phyloP scores from a whole-genome alignment of 305 asterid genomes.

The Fraxinus platypoda region DNA sequence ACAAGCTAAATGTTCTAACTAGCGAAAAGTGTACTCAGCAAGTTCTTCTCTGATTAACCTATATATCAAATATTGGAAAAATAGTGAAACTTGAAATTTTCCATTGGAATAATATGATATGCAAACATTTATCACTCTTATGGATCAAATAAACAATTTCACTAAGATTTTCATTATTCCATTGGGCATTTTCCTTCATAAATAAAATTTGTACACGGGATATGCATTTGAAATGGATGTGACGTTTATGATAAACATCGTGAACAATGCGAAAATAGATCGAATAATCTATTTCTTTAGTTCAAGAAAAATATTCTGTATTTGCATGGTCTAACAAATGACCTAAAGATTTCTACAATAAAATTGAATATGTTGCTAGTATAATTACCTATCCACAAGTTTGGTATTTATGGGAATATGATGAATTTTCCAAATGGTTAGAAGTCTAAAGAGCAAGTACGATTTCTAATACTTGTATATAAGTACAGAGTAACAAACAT shows the following conservation, averaged over 20 bases:
- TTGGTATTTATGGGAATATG: not conserved
- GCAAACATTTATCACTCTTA: not conserved
- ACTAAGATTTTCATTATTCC: not conserved
- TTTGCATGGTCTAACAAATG: not conserved
- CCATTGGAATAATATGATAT: not conserved
- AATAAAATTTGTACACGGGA: not conserved
- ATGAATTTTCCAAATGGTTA: not conserved
- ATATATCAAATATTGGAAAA: not conserved
- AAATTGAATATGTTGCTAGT: not conserved
- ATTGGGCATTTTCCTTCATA: not conserved
- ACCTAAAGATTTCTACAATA: not conserved
- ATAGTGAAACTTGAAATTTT: not conserved
- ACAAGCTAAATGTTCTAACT: not conserved
- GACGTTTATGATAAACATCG: not conserved
- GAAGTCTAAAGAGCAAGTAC: not conserved
- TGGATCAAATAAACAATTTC: not conserved
- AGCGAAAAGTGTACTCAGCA: not conserved
- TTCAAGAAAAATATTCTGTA: not conserved
- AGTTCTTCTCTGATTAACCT: too few species aligned
- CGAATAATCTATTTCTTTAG: not conserved
- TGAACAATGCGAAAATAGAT: not conserved
- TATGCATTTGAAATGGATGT: too few species aligned
- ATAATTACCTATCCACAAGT: not conserved
- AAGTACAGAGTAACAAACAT: not conserved
- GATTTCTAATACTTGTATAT: too few species aligned